Evolutionary conservation across 1,284 basidiomycete genomes (phyloP).

Genomic region (Apiotrichum gamsii): DNA sequence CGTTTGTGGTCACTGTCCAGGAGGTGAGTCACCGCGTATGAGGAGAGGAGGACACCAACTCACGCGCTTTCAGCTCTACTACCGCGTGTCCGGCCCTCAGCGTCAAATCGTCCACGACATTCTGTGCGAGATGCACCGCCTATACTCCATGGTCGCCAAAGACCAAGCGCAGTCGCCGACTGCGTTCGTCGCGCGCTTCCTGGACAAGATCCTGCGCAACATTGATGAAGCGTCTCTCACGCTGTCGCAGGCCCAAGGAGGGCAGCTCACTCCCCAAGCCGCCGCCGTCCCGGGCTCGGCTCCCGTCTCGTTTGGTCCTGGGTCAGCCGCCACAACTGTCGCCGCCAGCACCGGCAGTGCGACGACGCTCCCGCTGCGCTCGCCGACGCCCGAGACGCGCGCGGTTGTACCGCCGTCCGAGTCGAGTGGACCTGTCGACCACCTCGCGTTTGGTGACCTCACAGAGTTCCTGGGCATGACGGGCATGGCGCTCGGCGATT

Average conservation of each 20-base stretch:
- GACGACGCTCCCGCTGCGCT: too few relatives aligned
- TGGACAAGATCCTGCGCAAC: not conserved
- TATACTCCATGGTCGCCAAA: not conserved
- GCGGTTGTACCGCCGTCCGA: too few relatives aligned
- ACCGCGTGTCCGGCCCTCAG: not conserved
- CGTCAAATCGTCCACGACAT: not conserved
- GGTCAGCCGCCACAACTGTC: too few relatives aligned
- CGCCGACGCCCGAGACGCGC: too few relatives aligned
- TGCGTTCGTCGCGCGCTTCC: constrained; percentile 6
- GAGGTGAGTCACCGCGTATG: too few relatives aligned
- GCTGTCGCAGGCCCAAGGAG: not conserved
- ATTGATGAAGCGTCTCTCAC: not conserved
- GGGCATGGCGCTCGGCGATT: not conserved
- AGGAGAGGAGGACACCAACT: too few relatives aligned
- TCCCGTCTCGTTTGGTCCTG: too few relatives aligned
- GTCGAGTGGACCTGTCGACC: not conserved
- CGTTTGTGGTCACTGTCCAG: not conserved
- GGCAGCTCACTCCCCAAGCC: not conserved
- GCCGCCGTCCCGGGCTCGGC: not conserved
- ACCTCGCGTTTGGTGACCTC: not conserved
- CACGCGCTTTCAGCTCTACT: constrained; percentile 4
- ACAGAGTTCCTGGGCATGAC: not conserved
- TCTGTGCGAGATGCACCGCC: not conserved
- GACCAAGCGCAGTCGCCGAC: not conserved
- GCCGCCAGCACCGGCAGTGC: too few relatives aligned